Base-by-base conservation (phyloP, 768 basidiomycete genomes). In the Podaxis mareebaensis region DNA sequence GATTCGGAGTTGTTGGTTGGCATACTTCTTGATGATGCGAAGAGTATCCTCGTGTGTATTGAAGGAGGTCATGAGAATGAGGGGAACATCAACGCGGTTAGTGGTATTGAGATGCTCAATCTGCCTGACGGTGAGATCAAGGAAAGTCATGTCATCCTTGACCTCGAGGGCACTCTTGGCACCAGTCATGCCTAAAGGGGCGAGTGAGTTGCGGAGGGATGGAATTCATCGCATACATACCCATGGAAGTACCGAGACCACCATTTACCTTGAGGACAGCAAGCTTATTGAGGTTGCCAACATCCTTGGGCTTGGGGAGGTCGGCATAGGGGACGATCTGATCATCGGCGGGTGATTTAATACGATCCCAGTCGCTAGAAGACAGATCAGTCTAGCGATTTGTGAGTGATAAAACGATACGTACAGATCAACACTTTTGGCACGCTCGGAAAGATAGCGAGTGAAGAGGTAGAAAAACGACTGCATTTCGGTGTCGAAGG, bases 1-100 rank as follows among this genome's bases (percentile, higher is more conserved):
- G 77, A 96, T 94, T 75, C 92, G 91, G 72, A 97, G 85, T 72
- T 95, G 93, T 79, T 96, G 95, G 79, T 95, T 92, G 56, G 90
- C 88, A 75, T 97, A 97, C 79, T 96, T 97, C 77, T 97, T 94
- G 78, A 96, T 94, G 83, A 97, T 93, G 68, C 93, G 91, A 66
- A 93, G 87, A 55, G 96, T 96, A 75, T 98, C 95, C 40, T 97
- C 93, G 74, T 95, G 92, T 20, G 96, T 98, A 83, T 96, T 96
- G 85, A 99, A 98, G 61, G 94, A 96, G 72, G 95, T 97, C 96
- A 97, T 96, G 72, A 98, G 87, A 79, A 97, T 91, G 75, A 97
- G 90, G n/a, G 94, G 95, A 51, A 96, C 93, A 77, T 97, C 91
- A 76, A 93, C 90, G 66, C 85, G 86, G 72, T 86, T 81, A 54